Base-by-base conservation (phyloP, 1,139 yeast genomes). In the Pichia sp. region DNA sequence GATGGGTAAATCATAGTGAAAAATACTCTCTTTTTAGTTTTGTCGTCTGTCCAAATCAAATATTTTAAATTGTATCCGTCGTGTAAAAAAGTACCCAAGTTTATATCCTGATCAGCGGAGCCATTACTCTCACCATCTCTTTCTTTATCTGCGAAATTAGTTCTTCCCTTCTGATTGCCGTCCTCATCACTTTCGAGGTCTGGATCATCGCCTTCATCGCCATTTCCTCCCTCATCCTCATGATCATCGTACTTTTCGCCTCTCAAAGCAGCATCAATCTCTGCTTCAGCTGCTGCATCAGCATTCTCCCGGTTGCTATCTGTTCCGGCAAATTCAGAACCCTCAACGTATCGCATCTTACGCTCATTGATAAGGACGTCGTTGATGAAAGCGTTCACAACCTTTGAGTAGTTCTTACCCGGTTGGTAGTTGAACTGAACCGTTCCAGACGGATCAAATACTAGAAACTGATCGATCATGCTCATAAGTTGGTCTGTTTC, bases 391-490 rank as follows among this genome's bases (percentile, higher is more conserved):
- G 67, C 50, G 47, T 75, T 77, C 32, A 74, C 56, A 14, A 74
- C 58, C 3, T 59, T 37, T 16, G 74, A 62, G 25, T 70, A 62
- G 37, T 62, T 64, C 32, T 68, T 65, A 9, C 63, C 52, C 1
- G 52, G 58, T 26, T 70, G 62, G 40, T 65, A 62, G 44, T 67
- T 66, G 67, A 73, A 77, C 15, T 73, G 58, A 12, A 78, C 80
- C 17, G 69, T 59, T 1, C 86, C 86, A 9, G 75, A 69, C 1
- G 72, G 66, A 3, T 74, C 66, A 57, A 77, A 76, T 2, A 77
- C 63, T 11, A 69, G 56, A 41, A 75, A 63, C 46, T 72, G 74
- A 44, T 73, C 81, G 37, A 75, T 64, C 81, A 74, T 74, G 7
- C 10, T 26, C 9, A n/a, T 26, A n/a, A n/a, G n/a, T n/a, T n/a